A percentile compares a stretch with the other conserved stretches of the same genome.
Evolutionary conservation across 1,139 yeast genomes (phyloP).

Genomic region (Tardiomyces depauwii): DNA sequence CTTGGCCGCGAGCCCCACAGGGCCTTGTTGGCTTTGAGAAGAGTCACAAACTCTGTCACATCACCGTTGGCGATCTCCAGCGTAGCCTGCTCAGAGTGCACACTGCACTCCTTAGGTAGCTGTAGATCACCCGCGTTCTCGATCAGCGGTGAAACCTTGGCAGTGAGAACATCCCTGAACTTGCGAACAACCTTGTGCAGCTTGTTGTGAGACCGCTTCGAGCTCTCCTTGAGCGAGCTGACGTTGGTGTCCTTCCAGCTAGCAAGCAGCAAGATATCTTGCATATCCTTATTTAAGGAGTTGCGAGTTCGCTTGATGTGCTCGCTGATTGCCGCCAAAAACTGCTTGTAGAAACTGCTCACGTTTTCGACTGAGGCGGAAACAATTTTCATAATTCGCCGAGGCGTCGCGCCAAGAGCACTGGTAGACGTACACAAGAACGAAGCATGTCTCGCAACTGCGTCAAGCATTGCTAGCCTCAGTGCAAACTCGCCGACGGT

Average conservation of each 20-base stretch:
- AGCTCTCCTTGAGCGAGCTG: constrained; percentile 87
- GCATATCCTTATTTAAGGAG: constrained; percentile 61
- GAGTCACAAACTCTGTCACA: constrained; percentile 3
- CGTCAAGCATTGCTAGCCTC: constrained; percentile 46
- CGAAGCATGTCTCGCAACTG: constrained; percentile 45
- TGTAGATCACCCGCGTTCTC: constrained; percentile 32
- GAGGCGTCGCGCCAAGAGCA: constrained; percentile 5
- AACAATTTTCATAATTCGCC: constrained; percentile 13
- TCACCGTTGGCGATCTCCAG: constrained; percentile 9
- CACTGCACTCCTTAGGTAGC: neutral
- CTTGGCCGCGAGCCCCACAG: constrained; percentile 46
- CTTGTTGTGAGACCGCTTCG: constrained; percentile 74
- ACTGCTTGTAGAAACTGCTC: constrained; percentile 56
- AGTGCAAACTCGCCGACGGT: constrained; percentile 59
- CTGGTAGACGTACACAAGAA: neutral
- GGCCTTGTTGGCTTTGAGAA: neutral
- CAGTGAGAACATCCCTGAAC: constrained; percentile 54
- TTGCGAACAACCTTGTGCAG: constrained; percentile 78
- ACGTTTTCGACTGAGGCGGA: constrained; percentile 48
- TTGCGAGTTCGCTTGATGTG: constrained; percentile 37
- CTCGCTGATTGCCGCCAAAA: constrained; percentile 36
- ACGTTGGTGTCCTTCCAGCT: constrained; percentile 97
- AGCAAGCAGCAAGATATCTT: constrained; percentile 77
- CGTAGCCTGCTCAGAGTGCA: constrained; percentile 3
- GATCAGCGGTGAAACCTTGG: constrained; percentile 43